Evolutionary conservation across 2,329 filamentous ascomycete genomes (phyloP), one percentile per base, ranked within the genome.

Genomic region (Fusarium albosuccineum): DNA sequence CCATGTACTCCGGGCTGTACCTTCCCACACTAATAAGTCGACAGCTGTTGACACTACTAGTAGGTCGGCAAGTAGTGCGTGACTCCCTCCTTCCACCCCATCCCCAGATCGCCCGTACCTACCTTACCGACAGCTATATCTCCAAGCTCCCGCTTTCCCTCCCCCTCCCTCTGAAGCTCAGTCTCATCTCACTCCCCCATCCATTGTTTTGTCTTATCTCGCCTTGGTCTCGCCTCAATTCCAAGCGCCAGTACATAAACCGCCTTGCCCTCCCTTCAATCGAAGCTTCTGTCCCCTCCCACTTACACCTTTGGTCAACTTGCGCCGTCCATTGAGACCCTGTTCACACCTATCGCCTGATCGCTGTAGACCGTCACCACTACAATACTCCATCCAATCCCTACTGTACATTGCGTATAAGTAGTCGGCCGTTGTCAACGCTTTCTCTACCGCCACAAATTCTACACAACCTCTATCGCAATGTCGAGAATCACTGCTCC

Each of bases 401-500:
- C 41, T 58, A 34, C 40, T 57, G 34, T 29, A 46, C 55, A 27
- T 40, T 30, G 46, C 52, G 56, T 70, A 69, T 67, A 70, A 69
- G 63, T 67, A 70, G 60, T 42, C 49, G 22, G 53, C 49, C 49
- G 57, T 49, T 50, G 41, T 52, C 65, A 45, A 36, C 36, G 30
- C 36, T 30, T 30, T 41, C 45, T n/a, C 36, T 34, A 22, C 17
- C 42, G 51, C 27, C 45, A 64, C 17, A 34, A 17, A 39, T 22
- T 36, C 30, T 41, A 52, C 46, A 26, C 53, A 66, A 63, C 52
- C 36, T 54, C 29, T 14, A 29, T 26, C 66, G 58, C 56, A 60
- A 86, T 86, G 81, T 84, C 84, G 48, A 79, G 85, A 73, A 79
- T 86, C 63, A 82, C 83, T 14, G 80, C 81, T 45, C 82, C 84